These are phyloP conservation scores for Salix koriyanagi DNA, from an alignment of 345 rosid species.

Conservation along the genomic window DNA sequence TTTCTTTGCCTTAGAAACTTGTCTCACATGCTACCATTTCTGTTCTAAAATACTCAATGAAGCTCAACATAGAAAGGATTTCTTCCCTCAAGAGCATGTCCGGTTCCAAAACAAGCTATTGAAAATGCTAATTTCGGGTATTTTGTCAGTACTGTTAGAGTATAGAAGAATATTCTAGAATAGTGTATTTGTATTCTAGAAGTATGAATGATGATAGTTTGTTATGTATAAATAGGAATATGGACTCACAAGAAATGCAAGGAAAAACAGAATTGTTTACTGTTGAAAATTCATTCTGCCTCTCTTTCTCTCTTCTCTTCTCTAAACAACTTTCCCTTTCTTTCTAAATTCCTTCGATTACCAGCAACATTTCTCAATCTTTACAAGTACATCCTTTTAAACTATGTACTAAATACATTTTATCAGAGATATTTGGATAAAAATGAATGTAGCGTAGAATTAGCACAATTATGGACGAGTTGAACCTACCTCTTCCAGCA, in stretches of 20 bases:
- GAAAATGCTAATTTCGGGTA: not conserved
- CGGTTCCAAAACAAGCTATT: not conserved
- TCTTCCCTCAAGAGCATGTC: not conserved
- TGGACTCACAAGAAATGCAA: too few relatives aligned
- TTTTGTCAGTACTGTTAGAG: not conserved
- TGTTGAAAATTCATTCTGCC: too few relatives aligned
- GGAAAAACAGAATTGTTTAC: too few relatives aligned
- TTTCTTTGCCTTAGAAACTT: not conserved
- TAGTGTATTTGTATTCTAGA: too few relatives aligned
- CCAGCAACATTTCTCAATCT: too few relatives aligned
- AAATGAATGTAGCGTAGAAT: not conserved
- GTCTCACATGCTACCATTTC: not conserved
- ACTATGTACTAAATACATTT: not conserved
- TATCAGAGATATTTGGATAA: not conserved
- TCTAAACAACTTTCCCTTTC: too few relatives aligned
- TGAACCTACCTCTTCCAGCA: slow-evolving; percentile 73
- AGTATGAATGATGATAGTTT: too few relatives aligned
- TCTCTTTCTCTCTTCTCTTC: too few relatives aligned
- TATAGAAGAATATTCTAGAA: too few relatives aligned
- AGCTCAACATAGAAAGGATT: not conserved
- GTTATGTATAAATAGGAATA: too few relatives aligned
- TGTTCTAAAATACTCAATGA: not conserved
- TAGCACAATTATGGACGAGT: not conserved
- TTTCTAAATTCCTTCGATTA: too few relatives aligned
- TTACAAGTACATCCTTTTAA: not conserved